Evolutionary conservation across 106 monocot genomes (phyloP).

Genomic region (Dendrobium huoshanense): DNA sequence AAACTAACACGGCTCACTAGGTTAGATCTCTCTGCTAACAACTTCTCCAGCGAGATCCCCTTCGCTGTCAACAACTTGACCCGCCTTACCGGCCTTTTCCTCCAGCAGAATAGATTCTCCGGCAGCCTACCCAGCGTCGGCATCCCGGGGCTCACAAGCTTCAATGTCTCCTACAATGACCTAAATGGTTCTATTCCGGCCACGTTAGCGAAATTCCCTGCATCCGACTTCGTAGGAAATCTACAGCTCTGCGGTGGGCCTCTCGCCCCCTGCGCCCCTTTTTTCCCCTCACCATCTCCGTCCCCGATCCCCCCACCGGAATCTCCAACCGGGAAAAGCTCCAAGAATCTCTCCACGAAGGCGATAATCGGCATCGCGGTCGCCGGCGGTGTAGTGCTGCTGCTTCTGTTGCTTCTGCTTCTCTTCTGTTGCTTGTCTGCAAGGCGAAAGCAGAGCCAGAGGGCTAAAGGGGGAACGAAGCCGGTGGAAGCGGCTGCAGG

Average conservation of each 20-base stretch:
- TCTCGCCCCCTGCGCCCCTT: constrained; percentile 24
- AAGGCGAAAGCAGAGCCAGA: not conserved
- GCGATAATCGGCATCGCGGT: constrained; percentile 37
- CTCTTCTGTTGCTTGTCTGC: constrained; percentile 7
- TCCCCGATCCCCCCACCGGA: constrained; percentile 11
- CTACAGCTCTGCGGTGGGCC: constrained; percentile 40
- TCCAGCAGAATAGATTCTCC: constrained; percentile 49
- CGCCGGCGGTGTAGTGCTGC: constrained; percentile 8
- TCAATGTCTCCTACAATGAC: constrained; percentile 71
- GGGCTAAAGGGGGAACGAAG: not conserved
- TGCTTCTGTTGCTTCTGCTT: constrained; percentile 12
- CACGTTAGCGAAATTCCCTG: constrained; percentile 23
- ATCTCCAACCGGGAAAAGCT: not conserved
- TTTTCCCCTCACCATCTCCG: constrained; percentile 26
- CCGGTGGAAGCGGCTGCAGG: not conserved
- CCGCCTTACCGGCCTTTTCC: constrained; percentile 30
- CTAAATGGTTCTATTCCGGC: constrained; percentile 52
- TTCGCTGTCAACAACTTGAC: constrained; percentile 58
- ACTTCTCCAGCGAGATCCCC: constrained; percentile 52
- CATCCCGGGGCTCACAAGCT: constrained; percentile 19
- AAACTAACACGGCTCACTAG: constrained; percentile 27
- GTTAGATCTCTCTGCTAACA: constrained; percentile 59
- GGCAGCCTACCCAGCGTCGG: constrained; percentile 50
- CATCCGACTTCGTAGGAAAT: constrained; percentile 31
- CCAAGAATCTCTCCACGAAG: constrained; percentile 29